Base-by-base conservation (phyloP, 1,284 basidiomycete species). In the Melampsora larici-populina region DNA sequence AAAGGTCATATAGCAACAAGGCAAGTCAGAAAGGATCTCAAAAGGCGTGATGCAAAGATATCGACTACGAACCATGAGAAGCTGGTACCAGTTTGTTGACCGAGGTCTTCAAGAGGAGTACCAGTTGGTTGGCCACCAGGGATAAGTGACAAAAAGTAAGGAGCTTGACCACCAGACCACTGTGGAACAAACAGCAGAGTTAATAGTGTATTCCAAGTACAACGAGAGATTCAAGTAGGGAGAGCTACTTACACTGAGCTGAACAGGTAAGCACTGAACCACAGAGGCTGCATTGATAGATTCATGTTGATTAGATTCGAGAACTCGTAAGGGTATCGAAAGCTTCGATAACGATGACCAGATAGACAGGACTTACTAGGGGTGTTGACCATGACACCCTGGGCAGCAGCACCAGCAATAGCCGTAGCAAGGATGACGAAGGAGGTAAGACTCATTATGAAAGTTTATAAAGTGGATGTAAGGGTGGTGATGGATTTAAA, bases 121-220 rank as follows among this genome's bases (percentile, higher is more conserved):
- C 68, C 48, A 8, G 18, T 29, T n/a, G 87, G 80, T 81, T 92
- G 88, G 66, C 88, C 89, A 88, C 90, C 90, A 70, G 91, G 91
- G 70, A 91, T 82, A 79, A 91, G 81, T 36, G 88, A 85, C 79
- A 91, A 79, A 84, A 86, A 93, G 85, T 88, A 93, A 0, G 91
- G 91, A 0, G 85, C 68, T 0, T 80, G 78, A 62, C 90, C 90
- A 40, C 85, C 88, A 36, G 80, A 70, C 89, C 89, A 93, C 8
- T 83, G 83, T 79, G 92, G 80, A 82, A 31, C 86, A 84, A 64
- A 64, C 31, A 24, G 21, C 1, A 29, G 31, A 26, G 21, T 18
- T 2, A 17, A 24, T 43, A n/a, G 8, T 7, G 0, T 18, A 46
- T 3, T 24, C 26, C 11, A 36, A 17, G 15, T 18, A 18, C 7